Conservation (phyloP, 805 yeast genomes). For the Wickerhamiella sergipiensis region DNA sequence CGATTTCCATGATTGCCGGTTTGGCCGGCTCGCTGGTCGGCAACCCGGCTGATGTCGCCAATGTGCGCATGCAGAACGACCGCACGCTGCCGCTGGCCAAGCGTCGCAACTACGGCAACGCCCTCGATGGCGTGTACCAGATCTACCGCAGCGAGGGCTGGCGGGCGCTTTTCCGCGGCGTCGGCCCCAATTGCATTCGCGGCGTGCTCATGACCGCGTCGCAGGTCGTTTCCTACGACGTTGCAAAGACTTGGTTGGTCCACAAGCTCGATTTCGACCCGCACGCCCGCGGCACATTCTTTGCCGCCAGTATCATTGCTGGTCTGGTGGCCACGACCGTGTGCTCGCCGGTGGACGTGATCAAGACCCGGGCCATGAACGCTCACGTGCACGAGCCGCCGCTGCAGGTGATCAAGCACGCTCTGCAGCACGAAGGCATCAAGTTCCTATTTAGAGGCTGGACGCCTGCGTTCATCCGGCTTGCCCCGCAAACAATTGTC, state of each 20-base stretch:
- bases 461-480: slow-evolving; percentile 74
- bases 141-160: slow-evolving; percentile 50
- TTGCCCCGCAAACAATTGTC: slow-evolving; percentile 52
- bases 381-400: slow-evolving; percentile 31
- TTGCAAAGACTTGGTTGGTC: slow-evolving; percentile 51
- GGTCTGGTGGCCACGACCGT: slow-evolving; percentile 84
- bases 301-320: slow-evolving; percentile 63
- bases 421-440: slow-evolving; percentile 57
- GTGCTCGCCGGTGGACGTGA: slow-evolving; percentile 86
- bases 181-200: slow-evolving; percentile 62
- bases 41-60: slow-evolving; percentile 77
- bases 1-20: slow-evolving; percentile 77
- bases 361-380: slow-evolving; percentile 80
- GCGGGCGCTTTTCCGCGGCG: slow-evolving; percentile 51
- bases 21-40: slow-evolving; percentile 76
- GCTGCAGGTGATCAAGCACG: slow-evolving; percentile 34
- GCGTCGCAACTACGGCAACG: slow-evolving; percentile 64
- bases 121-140: slow-evolving; percentile 57
- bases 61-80: slow-evolving; percentile 86
- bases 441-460: slow-evolving; percentile 82
- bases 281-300: slow-evolving; percentile 54
- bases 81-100: slow-evolving; percentile 48
- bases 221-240: slow-evolving; percentile 78
- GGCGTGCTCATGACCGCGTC: slow-evolving; percentile 84
- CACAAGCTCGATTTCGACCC: slow-evolving; percentile 38